These are phyloP conservation scores for Cryptococcus hybrid DNA, from an alignment of 1,284 basidiomycete genomes.

Conservation along the genomic window DNA sequence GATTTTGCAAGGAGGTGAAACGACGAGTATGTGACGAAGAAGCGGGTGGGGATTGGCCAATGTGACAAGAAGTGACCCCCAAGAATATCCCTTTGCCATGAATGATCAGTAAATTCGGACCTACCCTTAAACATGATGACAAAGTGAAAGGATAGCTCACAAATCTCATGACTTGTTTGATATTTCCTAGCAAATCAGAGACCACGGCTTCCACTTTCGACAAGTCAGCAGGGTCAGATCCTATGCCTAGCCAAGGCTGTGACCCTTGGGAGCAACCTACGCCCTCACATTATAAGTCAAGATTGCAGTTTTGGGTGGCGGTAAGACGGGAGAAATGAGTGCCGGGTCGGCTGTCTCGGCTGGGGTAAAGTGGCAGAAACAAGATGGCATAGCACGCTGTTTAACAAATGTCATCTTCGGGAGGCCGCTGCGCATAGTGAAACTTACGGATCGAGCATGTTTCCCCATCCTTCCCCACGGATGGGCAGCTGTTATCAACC, in stretches of 20 bases:
- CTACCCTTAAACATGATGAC: not conserved
- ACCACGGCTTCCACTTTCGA: conserved; percentile 28
- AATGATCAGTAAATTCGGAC: not conserved
- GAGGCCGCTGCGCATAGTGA: not conserved
- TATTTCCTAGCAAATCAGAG: conserved; percentile 15
- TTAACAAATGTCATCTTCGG: not conserved
- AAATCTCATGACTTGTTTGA: conserved; percentile 18
- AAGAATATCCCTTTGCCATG: conserved; percentile 40
- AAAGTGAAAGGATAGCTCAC: conserved; percentile 11
- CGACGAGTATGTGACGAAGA: conserved; percentile 24
- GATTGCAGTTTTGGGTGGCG: conserved; percentile 18
- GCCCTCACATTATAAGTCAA: conserved; percentile 42
- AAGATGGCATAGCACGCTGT: conserved; percentile 8
- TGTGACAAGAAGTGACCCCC: conserved; percentile 28
- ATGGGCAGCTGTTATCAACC: conserved; percentile 38
- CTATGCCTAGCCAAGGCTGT: conserved; percentile 25
- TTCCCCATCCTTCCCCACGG: conserved; percentile 43
- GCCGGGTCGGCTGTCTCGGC: not conserved
- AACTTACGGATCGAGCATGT: conserved; percentile 43
- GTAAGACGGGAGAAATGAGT: not conserved
- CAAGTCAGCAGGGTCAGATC: conserved; percentile 29
- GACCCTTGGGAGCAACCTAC: conserved; percentile 31
- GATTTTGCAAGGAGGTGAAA: conserved; percentile 38
- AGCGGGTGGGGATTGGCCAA: conserved; percentile 13
- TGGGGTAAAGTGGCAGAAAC: conserved; percentile 15